Percentiles rank a stretch among this genome's conserved stretches.
phyloP scores from a whole-genome alignment of 768 basidiomycete genomes.

The Mycena floridula region DNA sequence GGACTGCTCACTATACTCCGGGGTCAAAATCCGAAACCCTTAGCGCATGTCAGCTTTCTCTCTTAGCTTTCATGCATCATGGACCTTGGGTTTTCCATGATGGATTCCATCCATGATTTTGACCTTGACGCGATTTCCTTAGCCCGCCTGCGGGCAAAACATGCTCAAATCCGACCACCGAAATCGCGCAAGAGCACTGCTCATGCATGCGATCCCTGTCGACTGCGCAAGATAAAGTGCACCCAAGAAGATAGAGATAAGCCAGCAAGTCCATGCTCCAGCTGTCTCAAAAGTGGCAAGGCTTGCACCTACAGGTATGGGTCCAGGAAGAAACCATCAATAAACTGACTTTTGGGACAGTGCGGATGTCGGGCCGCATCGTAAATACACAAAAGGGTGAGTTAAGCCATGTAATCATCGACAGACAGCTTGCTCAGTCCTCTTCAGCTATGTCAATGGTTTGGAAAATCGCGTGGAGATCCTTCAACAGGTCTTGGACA shows the following conservation, averaged over 20 bases:
- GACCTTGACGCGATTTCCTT: too few species aligned
- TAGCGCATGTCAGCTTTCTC: too few species aligned
- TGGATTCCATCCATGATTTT: too few species aligned
- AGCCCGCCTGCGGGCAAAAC: too few species aligned
- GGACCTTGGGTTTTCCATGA: too few species aligned
- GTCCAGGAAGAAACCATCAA: not conserved
- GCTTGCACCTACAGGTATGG: constrained; percentile 52
- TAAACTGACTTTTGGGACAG: constrained; percentile 60
- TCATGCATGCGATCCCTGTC: constrained; percentile 58
- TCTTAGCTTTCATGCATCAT: too few species aligned
- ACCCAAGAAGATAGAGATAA: constrained; percentile 53
- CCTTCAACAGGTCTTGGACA: constrained; percentile 46
- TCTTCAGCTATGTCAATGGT: constrained; percentile 45
- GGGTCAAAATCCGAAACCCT: too few species aligned
- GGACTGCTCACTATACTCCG: too few species aligned
- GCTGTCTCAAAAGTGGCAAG: constrained; percentile 45
- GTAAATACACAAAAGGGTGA: constrained; percentile 64
- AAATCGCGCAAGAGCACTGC: too few species aligned
- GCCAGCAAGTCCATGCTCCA: constrained; percentile 47
- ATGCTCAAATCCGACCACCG: too few species aligned
- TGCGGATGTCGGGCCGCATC: too few species aligned
- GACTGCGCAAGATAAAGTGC: constrained; percentile 54
- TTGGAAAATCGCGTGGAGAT: constrained; percentile 56
- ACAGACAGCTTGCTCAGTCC: not conserved
- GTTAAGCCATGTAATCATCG: constrained; percentile 17